A percentile compares a stretch with the other conserved stretches of the same genome.
These are phyloP conservation scores for Cladosporium oxysporum DNA, from an alignment of 2,329 filamentous ascomycete species.

Conservation along the genomic window DNA sequence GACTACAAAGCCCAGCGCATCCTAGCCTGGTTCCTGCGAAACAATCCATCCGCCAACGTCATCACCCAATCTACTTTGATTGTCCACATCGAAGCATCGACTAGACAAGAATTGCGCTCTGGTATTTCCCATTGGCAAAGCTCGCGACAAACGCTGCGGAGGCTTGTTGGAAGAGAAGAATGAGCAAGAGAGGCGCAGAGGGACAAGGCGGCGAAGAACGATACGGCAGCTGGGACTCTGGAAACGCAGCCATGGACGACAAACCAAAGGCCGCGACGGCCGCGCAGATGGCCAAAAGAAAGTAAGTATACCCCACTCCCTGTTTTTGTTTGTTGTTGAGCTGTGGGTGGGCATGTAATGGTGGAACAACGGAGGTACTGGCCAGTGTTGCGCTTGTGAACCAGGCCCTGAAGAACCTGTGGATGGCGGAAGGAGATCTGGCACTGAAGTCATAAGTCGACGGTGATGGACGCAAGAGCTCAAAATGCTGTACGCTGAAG, in stretches of 20 bases:
- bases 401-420: not conserved
- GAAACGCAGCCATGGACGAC: slow-evolving; percentile 25
- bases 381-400: not conserved
- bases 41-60: slow-evolving; percentile 4
- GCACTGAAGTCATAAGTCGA: not conserved
- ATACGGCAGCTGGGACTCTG: slow-evolving; percentile 28
- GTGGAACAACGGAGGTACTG: not conserved
- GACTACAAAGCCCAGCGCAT: slow-evolving; percentile 11
- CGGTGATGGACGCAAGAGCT: not conserved
- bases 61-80: not conserved
- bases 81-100: not conserved
- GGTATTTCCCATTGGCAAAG: not conserved
- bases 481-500: not conserved
- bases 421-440: not conserved
- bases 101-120: not conserved
- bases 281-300: slow-evolving; percentile 39
- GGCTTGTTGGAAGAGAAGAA: slow-evolving; percentile 18
- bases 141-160: slow-evolving; percentile 5
- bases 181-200: slow-evolving; percentile 36
- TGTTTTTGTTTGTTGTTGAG: slow-evolving; percentile 9
- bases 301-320: slow-evolving; percentile 32
- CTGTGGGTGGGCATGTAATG: not conserved
- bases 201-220: slow-evolving; percentile 33
- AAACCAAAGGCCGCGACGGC: slow-evolving; percentile 36
- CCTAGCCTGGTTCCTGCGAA: slow-evolving; percentile 1